These are phyloP conservation scores for Miamiensis avidus DNA, from an alignment of 169 alveolate species.

Conservation along the genomic window DNA sequence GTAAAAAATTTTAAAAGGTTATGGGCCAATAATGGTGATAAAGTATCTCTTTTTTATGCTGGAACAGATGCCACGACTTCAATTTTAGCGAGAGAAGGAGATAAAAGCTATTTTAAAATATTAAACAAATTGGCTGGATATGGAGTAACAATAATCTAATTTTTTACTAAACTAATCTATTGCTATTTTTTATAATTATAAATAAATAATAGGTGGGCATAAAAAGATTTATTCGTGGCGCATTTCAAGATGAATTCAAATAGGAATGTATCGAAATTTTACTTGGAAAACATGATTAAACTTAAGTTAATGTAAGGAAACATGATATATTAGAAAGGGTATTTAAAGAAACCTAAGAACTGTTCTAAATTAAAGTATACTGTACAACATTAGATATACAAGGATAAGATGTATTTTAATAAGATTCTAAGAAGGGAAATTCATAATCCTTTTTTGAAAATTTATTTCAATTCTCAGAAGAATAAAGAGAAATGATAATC, in stretches of 20 bases:
- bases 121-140: not conserved
- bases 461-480: too few species aligned
- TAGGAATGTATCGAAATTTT: not conserved
- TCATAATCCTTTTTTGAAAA: too few species aligned
- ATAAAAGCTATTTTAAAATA: not conserved
- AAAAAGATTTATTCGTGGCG: not conserved
- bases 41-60: not conserved
- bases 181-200: too few species aligned
- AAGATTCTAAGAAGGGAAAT: too few species aligned
- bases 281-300: not conserved
- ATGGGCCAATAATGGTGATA: not conserved
- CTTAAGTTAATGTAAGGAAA: not conserved
- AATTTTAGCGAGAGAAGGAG: not conserved
- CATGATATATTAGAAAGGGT: not conserved
- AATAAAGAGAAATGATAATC: too few species aligned
- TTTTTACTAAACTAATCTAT: too few species aligned
- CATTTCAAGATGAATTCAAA: not conserved
- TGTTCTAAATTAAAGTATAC: too few species aligned
- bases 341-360: too few species aligned
- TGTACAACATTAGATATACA: not conserved
- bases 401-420: not conserved
- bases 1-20: too few species aligned
- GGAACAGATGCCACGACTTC: not conserved
- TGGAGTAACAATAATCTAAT: not conserved
- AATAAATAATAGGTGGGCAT: not conserved